A percentile compares a stretch with the other conserved stretches of the same genome.
Evolutionary conservation across 2,329 filamentous ascomycete genomes (phyloP).

Genomic region (Epichloe bromicola): DNA sequence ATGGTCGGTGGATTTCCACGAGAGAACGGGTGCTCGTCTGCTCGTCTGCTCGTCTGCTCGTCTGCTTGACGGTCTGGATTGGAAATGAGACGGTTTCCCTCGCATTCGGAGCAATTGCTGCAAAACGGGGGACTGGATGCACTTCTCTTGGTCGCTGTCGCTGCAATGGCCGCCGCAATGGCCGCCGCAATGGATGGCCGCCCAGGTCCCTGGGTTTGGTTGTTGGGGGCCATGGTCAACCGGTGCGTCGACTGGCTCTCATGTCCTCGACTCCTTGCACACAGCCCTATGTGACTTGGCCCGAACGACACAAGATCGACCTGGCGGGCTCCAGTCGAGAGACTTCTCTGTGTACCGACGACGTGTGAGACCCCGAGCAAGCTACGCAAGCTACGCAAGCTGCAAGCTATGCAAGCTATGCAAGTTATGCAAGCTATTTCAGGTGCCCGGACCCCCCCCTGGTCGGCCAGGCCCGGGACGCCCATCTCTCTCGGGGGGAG

Average conservation of each 20-base stretch:
- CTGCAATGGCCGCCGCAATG: not conserved
- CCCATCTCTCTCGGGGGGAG: not conserved
- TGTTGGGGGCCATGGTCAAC: not conserved
- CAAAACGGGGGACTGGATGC: not conserved
- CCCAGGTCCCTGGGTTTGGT: constrained; percentile 1
- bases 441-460: not conserved
- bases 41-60: no score
- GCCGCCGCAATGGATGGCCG: not conserved
- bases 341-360: not conserved
- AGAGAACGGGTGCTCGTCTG: no score
- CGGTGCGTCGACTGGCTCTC: constrained; percentile 1
- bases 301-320: constrained; percentile 3
- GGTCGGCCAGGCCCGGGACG: not conserved
- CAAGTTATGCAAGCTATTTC: constrained; percentile 5
- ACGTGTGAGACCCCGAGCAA: not conserved
- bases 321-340: not conserved
- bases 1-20: no score
- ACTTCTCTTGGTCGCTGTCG: not conserved
- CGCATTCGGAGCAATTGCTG: no score
- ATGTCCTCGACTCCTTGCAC: not conserved
- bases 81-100: no score
- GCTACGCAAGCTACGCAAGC: not conserved
- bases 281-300: constrained; percentile 6
- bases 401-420: no score
- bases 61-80: no score